Base-by-base conservation (phyloP, 2,329 filamentous ascomycete species). In the Stachybotrys elegans region DNA sequence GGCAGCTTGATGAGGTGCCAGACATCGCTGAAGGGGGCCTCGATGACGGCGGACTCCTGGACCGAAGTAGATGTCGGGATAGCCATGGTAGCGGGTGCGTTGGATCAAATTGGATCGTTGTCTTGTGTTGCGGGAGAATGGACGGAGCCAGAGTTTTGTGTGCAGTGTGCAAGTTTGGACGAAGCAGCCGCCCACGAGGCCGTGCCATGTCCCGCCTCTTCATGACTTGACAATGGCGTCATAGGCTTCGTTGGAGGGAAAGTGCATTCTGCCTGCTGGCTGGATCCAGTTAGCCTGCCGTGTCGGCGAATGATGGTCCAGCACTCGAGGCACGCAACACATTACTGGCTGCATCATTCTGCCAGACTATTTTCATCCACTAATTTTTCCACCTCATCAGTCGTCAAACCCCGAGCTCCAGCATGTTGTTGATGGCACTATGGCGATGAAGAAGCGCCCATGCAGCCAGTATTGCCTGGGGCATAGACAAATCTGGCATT, bases 1-100 rank as follows among this genome's bases (percentile, higher is more conserved):
- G 80, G 76, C 31, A 87, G 79, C 74, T 87, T 87, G 77, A 87
- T 83, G 57, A 80, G 72, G 70, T 87, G 83, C 83, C 84, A 88
- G 61, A 86, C 83, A 53, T 77, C 65, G 57, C 75, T 74, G 61
- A 86, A 75, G 25, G 78, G 78, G 29, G 82, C 82, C 54, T 78
- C 73, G 66, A 88, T 86, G 64, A 88, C 81, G 58, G 79, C 74
- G 44, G 76, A 81, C 69, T 85, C 82, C 54, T 73, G 69, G 57
- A 86, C 79, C 21, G 78, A 82, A 56, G 80, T 84, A 47, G 79
- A 79, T 34, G 82, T 85, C 48, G 82, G 82, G 59, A 85, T 84
- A 43, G 58, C 27, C 55, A 57, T 57, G 17, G 16, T 47, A 42
- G 16, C n/a, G 19, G 6, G 6, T 7, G 5, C 12, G 34, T 5